Evolutionary conservation across 805 yeast species (phyloP).

Genomic region (Metschnikowia corniflorae): DNA sequence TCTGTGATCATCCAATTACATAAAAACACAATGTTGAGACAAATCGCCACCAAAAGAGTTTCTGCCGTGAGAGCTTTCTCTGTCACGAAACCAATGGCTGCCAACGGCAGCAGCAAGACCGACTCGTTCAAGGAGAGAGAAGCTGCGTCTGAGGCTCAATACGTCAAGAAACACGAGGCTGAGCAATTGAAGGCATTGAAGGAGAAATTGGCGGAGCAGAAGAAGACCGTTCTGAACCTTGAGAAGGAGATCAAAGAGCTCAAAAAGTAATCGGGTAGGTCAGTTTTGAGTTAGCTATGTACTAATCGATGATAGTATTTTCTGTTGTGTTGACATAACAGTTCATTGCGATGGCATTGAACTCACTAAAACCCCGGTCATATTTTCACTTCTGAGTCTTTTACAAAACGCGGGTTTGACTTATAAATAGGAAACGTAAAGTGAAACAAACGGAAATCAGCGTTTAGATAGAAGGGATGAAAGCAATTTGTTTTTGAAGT

Average conservation of each 20-base stretch:
- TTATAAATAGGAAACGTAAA: too few relatives aligned
- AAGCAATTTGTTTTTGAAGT: too few relatives aligned
- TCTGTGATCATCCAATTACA: neutral
- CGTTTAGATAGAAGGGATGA: too few relatives aligned
- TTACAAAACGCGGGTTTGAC: too few relatives aligned
- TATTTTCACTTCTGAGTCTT: too few relatives aligned
- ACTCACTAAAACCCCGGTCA: too few relatives aligned
- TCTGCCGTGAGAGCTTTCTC: constrained; percentile 17
- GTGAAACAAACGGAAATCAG: too few relatives aligned
- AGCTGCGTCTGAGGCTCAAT: constrained; percentile 84
- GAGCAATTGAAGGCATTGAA: constrained; percentile 76
- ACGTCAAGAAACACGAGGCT: constrained; percentile 84
- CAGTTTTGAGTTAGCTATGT: too few relatives aligned
- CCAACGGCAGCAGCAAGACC: constrained; percentile 6
- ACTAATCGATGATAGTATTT: too few relatives aligned
- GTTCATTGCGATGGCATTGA: too few relatives aligned
- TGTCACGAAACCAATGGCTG: constrained; percentile 12
- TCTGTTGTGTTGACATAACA: too few relatives aligned
- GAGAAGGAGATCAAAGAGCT: constrained; percentile 48
- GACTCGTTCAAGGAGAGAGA: constrained; percentile 69
- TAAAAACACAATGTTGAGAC: constrained; percentile 18
- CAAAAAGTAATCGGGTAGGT: constrained; percentile 50
- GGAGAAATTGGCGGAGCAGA: constrained; percentile 74
- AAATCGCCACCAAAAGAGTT: constrained; percentile 16
- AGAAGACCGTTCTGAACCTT: constrained; percentile 50